These are phyloP conservation scores for Hanseniaspora vineae DNA, from an alignment of 805 yeast genomes.

Conservation along the genomic window DNA sequence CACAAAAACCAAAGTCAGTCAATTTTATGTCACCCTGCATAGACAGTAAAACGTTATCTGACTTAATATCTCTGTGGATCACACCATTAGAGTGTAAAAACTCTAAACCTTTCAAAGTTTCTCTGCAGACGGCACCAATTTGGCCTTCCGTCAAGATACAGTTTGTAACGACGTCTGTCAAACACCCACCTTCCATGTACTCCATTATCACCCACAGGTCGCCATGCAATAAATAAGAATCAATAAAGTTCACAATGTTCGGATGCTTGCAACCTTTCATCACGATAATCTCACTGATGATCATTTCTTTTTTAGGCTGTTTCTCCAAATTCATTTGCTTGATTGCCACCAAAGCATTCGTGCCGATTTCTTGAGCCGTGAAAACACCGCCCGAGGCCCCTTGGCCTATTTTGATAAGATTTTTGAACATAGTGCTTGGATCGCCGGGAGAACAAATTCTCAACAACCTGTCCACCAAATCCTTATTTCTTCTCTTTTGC, in stretches of 20 bases:
- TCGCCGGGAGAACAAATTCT: slow-evolving; percentile 77
- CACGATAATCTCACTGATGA: slow-evolving; percentile 88
- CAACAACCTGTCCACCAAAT: slow-evolving; percentile 52
- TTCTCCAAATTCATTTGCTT: slow-evolving; percentile 91
- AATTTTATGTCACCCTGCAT: slow-evolving; percentile 80
- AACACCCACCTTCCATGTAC: slow-evolving; percentile 96
- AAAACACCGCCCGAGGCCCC: slow-evolving; percentile 98
- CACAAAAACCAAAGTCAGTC: slow-evolving; percentile 96
- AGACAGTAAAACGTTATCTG: slow-evolving; percentile 80
- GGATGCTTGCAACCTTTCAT: slow-evolving; percentile 87
- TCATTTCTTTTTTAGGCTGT: slow-evolving; percentile 91
- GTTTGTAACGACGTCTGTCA: slow-evolving; percentile 91
- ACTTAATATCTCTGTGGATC: slow-evolving; percentile 90
- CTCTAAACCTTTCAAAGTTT: slow-evolving; percentile 73
- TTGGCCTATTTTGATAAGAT: slow-evolving; percentile 81
- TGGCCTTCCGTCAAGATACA: slow-evolving; percentile 83
- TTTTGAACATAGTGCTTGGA: slow-evolving; percentile 57
- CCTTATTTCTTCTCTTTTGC: slow-evolving; percentile 68
- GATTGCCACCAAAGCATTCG: slow-evolving; percentile 65
- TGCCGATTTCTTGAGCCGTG: slow-evolving; percentile 58
- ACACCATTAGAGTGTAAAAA: slow-evolving; percentile 87
- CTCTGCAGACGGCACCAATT: slow-evolving; percentile 89
- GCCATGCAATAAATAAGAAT: slow-evolving; percentile 63
- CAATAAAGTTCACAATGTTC: slow-evolving; percentile 89
- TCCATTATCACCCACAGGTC: slow-evolving; percentile 98